Evolutionary conservation across 305 asterid species (phyloP), one percentile per base, ranked within the genome.

Genomic region (Withania somnifera): DNA sequence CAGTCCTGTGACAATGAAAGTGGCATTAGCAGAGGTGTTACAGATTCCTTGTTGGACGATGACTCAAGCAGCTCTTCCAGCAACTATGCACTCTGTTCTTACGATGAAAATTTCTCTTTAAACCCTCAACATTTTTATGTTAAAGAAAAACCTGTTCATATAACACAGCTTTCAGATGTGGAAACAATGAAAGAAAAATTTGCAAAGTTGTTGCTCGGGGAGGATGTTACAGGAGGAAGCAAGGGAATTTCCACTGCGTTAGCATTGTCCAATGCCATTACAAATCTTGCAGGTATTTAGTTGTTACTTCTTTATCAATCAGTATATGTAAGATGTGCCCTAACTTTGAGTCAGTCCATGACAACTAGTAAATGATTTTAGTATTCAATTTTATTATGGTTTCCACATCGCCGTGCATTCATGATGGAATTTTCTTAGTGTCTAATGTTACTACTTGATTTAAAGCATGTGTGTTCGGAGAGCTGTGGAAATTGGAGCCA

Each of bases 401-500:
- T 24, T 60, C 19, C 34, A 26, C 69, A 6, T 61, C 6, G 1
- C 5, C 6, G 40, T 36, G 40, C 34, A 30, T 36, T 30, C 22
- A 61, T 61, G 69, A 61, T 61, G 26, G 32, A 8, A 64, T n/a
- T 54, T 58, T 71, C 58, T 6, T 45, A 15, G 5, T 71, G 38
- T 71, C 40, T 24, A 24, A 45, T 71, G 38, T 40, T 71, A 13
- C 57, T 71, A 13, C 40, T 45, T 4, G 75, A 78, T 82, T 61
- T 89, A 84, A 90, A 95, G 99, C 92, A 75, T 89, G 97, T 0
- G 94, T 96, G 45, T 94, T 96, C 66, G 99, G 99, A 13, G 99
- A 96, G 92, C 97, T 96, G 3, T 94, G 99, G 99, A 96, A 96
- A 88, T 85, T 96, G 78, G 99, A 94, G 91, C 99, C 99, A 0